Evolutionary conservation across 2,329 filamentous ascomycete species (phyloP).

Genomic region (Fusarium bactridioides): DNA sequence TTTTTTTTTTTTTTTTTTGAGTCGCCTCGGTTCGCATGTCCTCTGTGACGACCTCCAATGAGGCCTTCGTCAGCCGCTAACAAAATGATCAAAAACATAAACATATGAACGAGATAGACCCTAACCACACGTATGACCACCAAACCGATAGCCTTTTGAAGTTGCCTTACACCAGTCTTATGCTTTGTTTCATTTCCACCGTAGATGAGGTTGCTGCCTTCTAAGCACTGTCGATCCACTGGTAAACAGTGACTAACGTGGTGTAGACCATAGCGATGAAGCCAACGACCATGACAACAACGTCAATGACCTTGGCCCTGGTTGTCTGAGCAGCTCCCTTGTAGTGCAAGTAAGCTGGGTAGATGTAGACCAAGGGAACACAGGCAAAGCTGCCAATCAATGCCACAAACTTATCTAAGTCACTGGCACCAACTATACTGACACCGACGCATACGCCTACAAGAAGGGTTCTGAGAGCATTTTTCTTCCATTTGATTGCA

Average conservation of each 20-base stretch:
- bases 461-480: slow-evolving; percentile 66
- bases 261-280: slow-evolving; percentile 75
- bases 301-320: slow-evolving; percentile 65
- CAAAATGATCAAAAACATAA: background rate
- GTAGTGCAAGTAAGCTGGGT: slow-evolving; percentile 75
- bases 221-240: slow-evolving; percentile 45
- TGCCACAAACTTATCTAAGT: slow-evolving; percentile 78
- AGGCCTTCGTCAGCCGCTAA: background rate
- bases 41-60: background rate
- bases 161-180: slow-evolving; percentile 26
- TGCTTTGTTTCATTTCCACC: background rate
- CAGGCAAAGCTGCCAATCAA: slow-evolving; percentile 78
- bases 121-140: background rate
- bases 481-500: slow-evolving; percentile 80
- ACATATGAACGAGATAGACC: background rate
- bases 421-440: slow-evolving; percentile 69
- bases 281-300: slow-evolving; percentile 70
- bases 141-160: slow-evolving; percentile 12
- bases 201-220: background rate
- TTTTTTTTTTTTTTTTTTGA: background rate
- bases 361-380: slow-evolving; percentile 79
- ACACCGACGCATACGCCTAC: slow-evolving; percentile 68
- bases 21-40: background rate
- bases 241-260: slow-evolving; percentile 64
- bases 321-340: slow-evolving; percentile 68